Evolutionary conservation across 805 yeast genomes (phyloP).

Genomic region (Komagataella mondaviorum): DNA sequence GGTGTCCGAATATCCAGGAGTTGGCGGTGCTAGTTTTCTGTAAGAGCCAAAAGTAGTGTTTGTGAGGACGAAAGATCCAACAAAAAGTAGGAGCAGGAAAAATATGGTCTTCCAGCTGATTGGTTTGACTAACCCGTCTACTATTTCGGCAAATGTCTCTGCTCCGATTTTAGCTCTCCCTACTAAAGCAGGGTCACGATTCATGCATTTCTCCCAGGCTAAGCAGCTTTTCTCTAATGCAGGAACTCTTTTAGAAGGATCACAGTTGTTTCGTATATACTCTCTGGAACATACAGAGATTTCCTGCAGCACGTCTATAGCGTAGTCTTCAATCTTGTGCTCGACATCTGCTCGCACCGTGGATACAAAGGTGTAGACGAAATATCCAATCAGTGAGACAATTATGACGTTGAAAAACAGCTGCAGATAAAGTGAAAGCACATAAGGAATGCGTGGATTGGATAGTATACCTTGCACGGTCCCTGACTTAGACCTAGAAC

Average conservation of each 20-base stretch:
- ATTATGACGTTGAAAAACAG: conserved; percentile 43
- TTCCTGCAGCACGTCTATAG: conserved; percentile 45
- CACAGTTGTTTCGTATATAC: conserved; percentile 62
- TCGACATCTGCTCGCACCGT: conserved; percentile 58
- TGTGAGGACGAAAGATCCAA: conserved; percentile 39
- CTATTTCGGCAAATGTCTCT: conserved; percentile 69
- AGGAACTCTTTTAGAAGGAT: conserved; percentile 51
- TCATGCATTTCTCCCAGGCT: conserved; percentile 75
- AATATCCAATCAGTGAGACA: conserved; percentile 34
- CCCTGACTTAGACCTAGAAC: background rate
- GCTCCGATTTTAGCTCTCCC: conserved; percentile 68
- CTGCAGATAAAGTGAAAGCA: conserved; percentile 51
- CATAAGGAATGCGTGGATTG: conserved; percentile 40
- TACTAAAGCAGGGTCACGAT: conserved; percentile 47
- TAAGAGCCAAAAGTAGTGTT: conserved; percentile 32
- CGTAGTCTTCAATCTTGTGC: conserved; percentile 49
- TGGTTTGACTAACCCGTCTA: conserved; percentile 62
- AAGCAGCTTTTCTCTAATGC: conserved; percentile 59
- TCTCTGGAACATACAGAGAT: conserved; percentile 59
- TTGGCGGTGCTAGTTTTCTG: conserved; percentile 2
- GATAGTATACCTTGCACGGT: conserved; percentile 3
- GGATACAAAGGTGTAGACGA: conserved; percentile 33
- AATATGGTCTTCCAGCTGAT: conserved; percentile 58
- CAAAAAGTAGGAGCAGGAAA: conserved; percentile 27
- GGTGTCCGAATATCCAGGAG: conserved; percentile 2